Base-by-base conservation (phyloP, 164 flowering plant species). In the Umbilicus rupestris region DNA sequence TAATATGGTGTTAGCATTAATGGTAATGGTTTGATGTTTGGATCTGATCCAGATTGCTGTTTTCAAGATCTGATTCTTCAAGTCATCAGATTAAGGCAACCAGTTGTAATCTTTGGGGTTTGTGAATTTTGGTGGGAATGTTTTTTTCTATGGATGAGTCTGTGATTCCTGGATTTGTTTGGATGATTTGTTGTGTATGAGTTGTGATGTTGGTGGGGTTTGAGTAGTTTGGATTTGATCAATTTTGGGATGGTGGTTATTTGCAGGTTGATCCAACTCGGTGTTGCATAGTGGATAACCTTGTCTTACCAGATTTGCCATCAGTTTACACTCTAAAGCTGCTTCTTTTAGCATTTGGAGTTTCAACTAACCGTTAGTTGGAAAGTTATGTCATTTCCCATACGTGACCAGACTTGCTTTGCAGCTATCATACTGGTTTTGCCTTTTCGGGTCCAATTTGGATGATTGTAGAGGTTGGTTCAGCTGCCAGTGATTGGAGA, bases 181-280 rank as follows among this genome's bases (percentile, higher is more conserved):
- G 22, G 29, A 28, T 55, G 60, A 14, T 28, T 26, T 55, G 60
- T 12, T 11, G 31, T 55, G 60, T 28, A 10, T 22, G 60, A 9
- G 60, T 55, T 55, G 11, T 11, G 19, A 30, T 41, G 4, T 35
- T 22, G 8, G 28, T 50, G 29, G 16, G 29, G 5, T 52, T 52
- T 28, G 19, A 11, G 60, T 14, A 26, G 2, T 28, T 11, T 12
- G 17, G 2, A 12, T 28, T 26, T 39, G 47, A 63, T 41, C 30
- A n/a, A 30, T 19, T 66, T 39, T 49, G 33, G 39, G 35, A 44
- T 62, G 58, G 35, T 63, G 28, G 59, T 46, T 50, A 8, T 11
- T 46, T 64, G 72, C 72, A 64, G 66, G 66, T 63, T 24, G 66
- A 37, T 69, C 67, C 2, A 19, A 47, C 39, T 22, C 16, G 2